Evolutionary conservation across 305 asterid species (phyloP).

Genomic region (Lippia alba): DNA sequence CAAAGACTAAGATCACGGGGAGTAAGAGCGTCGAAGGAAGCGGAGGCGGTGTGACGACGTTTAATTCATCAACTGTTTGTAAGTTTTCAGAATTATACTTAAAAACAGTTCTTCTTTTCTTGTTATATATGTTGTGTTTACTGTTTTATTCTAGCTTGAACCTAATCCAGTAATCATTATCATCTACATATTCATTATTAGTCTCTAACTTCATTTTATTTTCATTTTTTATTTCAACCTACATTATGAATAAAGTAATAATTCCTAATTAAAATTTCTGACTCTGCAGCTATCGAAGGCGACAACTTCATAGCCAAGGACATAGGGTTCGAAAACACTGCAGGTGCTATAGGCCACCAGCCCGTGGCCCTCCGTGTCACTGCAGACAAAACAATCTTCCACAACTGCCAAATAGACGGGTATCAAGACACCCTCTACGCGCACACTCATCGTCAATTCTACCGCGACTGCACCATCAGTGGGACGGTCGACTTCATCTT

Average conservation of each 20-base stretch:
- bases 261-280: not conserved
- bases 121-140: no score
- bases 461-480: conserved; percentile 54
- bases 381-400: conserved; percentile 50
- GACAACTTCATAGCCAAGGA: conserved; percentile 50
- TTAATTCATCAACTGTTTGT: conserved; percentile 46
- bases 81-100: not conserved
- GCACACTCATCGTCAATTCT: conserved; percentile 58
- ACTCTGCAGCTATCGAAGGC: conserved; percentile 45
- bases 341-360: conserved; percentile 50
- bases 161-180: no score
- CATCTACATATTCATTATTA: no score
- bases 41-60: conserved; percentile 34
- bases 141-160: no score
- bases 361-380: conserved; percentile 58
- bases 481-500: conserved; percentile 66
- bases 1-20: conserved; percentile 44
- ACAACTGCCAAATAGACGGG: conserved; percentile 52
- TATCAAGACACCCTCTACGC: conserved; percentile 67
- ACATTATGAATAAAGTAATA: no score
- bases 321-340: conserved; percentile 52
- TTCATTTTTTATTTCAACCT: no score
- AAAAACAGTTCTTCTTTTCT: no score
- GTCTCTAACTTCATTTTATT: no score
- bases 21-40: conserved; percentile 38